Evolutionary conservation across 2,329 filamentous ascomycete species (phyloP).

Genomic region (Diaporthe australafricana): DNA sequence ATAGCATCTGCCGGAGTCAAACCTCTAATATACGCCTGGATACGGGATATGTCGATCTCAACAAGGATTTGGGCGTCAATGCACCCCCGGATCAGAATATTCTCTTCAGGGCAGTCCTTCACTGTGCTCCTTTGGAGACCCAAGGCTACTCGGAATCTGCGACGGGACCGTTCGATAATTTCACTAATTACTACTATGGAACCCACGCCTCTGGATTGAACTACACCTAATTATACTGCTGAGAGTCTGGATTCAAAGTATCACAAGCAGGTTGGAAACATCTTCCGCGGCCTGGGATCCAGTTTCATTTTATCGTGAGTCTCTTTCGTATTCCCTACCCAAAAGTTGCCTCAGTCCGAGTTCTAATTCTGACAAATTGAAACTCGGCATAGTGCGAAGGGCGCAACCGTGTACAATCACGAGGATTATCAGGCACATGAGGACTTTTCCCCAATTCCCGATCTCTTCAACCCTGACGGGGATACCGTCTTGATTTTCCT

Average conservation of each 20-base stretch:
- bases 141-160: neutral
- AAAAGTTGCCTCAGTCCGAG: too few species aligned
- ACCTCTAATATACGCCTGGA: constrained; percentile 34
- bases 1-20: constrained; percentile 28
- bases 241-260: neutral
- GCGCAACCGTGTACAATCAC: neutral
- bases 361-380: neutral
- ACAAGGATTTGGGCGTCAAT: constrained; percentile 41
- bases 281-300: rapidly evolving
- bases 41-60: constrained; percentile 38
- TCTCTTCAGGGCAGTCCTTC: neutral
- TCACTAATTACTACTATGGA: constrained; percentile 31
- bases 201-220: rapidly evolving
- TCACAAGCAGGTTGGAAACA: neutral
- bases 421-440: neutral
- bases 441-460: neutral
- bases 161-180: neutral
- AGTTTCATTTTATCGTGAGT: neutral
- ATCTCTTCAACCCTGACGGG: constrained; percentile 1
- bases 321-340: neutral
- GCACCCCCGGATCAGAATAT: constrained; percentile 35
- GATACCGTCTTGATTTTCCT: constrained; percentile 27
- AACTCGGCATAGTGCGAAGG: neutral
- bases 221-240: neutral
- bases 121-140: constrained; percentile 28